Evolutionary conservation across 2,329 filamentous ascomycete genomes (phyloP).

Genomic region (Triangularia verruculosa): DNA sequence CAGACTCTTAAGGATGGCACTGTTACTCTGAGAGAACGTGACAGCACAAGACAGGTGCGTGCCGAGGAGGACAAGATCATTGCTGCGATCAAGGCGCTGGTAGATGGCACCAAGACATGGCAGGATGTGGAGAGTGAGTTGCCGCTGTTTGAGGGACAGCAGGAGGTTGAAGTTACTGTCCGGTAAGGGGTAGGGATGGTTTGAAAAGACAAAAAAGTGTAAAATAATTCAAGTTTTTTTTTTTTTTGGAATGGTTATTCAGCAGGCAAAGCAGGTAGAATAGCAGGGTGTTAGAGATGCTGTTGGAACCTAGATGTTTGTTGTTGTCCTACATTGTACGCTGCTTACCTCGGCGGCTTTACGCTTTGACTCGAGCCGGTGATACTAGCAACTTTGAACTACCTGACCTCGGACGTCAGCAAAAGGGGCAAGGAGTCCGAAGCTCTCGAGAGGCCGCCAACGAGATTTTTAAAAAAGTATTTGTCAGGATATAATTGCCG

Average conservation of each 20-base stretch:
- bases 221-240: background rate
- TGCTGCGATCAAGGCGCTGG: constrained; percentile 60
- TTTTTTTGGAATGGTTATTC: background rate
- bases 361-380: background rate
- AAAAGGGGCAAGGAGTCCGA: background rate
- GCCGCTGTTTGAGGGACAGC: constrained; percentile 82
- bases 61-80: constrained; percentile 78
- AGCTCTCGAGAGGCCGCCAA: background rate
- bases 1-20: constrained; percentile 86
- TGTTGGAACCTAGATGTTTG: background rate
- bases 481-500: background rate
- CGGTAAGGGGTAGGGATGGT: constrained; percentile 13
- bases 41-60: constrained; percentile 87
- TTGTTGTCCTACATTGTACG: background rate
- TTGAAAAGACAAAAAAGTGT: background rate
- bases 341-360: background rate
- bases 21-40: constrained; percentile 84
- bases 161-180: constrained; percentile 46
- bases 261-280: background rate
- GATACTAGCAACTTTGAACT: background rate
- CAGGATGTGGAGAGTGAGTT: constrained; percentile 71
- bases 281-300: background rate
- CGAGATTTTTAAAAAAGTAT: background rate
- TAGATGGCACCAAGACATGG: constrained; percentile 55
- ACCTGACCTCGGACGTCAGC: background rate